Base-by-base conservation (phyloP, 2,329 filamentous ascomycete species). In the Annulohypoxylon truncatum region DNA sequence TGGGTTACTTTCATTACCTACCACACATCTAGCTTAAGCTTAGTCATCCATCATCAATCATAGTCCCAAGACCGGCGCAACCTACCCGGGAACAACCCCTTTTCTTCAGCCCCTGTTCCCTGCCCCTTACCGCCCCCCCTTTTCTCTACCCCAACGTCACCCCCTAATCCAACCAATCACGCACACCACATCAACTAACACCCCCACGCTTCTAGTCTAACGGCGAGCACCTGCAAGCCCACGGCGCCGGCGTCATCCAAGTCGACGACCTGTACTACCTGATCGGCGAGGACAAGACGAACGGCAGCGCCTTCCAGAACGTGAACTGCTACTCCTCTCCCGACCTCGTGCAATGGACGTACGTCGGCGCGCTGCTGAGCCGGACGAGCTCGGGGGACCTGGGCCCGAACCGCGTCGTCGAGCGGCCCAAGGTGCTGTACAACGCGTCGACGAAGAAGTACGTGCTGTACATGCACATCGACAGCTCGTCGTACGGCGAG, bases 381-480 rank as follows among this genome's bases (percentile, higher is more conserved):
- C 82, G 81, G 0, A 83, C 84, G 3, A 67, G 76, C 2, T 70
- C 72, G 1, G 83, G 82, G 0, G 89, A 91, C 64, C 80, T 90
- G 0, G 89, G 88, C 0, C 87, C 87, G 0, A 82, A 82, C 66
- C 84, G 89, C 2, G 82, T 92, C 9, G 85, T 92, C 1, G 89
- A 92, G 76, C 79, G 90, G 18, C 90, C 90, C 2, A 91, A 92
- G 77, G 84, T 92, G 3, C 84, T 92, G 4, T 90, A 87, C 79
- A 92, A 92, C 68, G 85, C 87, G 12, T 78, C 79, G n/a, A 91
- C 89, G 0, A 71, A 76, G 4, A 87, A 88, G 68, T 92, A 89
- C 75, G 89, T 92, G n/a, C 78, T 92, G 75, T 91, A 87, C 81
- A 82, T 91, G 81, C 89, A 92, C 73, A 90, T 91, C 51, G 89